Evolutionary conservation across 208 protist genomes (phyloP).

Genomic region (Angomonas ambiguus): DNA sequence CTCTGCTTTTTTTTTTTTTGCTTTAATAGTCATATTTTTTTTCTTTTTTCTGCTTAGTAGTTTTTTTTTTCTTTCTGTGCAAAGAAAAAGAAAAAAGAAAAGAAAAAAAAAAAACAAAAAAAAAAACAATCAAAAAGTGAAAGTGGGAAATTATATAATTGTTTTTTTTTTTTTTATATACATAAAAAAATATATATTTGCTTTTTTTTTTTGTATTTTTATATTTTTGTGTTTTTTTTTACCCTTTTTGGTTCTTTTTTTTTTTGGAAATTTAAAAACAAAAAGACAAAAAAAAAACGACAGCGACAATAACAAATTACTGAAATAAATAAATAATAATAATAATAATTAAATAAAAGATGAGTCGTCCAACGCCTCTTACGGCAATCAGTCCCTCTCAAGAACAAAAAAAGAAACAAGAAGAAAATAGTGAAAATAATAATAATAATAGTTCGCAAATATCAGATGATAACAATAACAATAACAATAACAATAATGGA

Average conservation of each 20-base stretch:
- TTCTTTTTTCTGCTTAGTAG: slow-evolving; percentile 5
- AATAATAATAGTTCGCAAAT: neutral
- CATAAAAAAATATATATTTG: neutral
- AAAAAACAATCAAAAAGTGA: too few relatives aligned
- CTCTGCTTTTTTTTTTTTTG: slow-evolving; percentile 5
- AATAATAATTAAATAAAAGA: too few relatives aligned
- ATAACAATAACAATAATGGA: neutral
- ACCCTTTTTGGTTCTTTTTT: too few relatives aligned
- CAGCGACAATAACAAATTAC: too few relatives aligned
- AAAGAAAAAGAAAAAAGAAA: neutral
- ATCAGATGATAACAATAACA: neutral
- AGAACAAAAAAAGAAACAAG: too few relatives aligned
- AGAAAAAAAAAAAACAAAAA: slow-evolving; percentile 7
- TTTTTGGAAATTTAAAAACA: too few relatives aligned
- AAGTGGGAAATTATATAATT: neutral
- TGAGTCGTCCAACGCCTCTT: too few relatives aligned
- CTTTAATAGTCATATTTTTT: slow-evolving; percentile 3
- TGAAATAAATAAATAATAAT: too few relatives aligned
- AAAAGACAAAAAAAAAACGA: too few relatives aligned
- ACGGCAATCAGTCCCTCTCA: too few relatives aligned
- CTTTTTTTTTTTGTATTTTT: too few relatives aligned
- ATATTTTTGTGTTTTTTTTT: too few relatives aligned
- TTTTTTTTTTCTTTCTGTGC: neutral
- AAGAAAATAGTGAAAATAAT: slow-evolving; percentile 1
- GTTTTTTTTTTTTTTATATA: neutral